A percentile compares a stretch with the other conserved stretches of the same genome.
Evolutionary conservation across 2,329 filamentous ascomycete genomes (phyloP).

Genomic region (Calonectria honghensis): DNA sequence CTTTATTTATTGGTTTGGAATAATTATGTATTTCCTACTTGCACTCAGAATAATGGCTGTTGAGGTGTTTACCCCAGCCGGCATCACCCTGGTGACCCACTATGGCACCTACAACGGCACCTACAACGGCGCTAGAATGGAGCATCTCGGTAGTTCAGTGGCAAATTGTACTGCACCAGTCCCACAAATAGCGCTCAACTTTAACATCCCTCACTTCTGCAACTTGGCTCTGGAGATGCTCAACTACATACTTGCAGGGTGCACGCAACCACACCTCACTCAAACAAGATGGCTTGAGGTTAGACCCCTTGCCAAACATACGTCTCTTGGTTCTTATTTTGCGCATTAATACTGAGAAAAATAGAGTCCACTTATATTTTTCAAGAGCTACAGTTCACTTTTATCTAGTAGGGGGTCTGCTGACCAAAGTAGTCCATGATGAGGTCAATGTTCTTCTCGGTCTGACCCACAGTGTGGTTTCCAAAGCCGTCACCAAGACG

Average conservation of each 20-base stretch:
- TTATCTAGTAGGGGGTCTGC: constrained; percentile 17
- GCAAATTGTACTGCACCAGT: too few species aligned
- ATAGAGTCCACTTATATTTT: background rate
- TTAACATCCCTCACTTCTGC: background rate
- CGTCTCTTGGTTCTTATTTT: background rate
- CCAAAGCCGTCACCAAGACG: constrained; percentile 20
- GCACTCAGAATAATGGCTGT: background rate
- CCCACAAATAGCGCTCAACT: background rate
- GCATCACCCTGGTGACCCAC: too few species aligned
- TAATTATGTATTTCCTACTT: background rate
- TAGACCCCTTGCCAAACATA: background rate
- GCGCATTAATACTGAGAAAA: background rate
- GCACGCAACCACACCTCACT: background rate
- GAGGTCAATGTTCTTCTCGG: background rate
- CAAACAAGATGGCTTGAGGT: background rate
- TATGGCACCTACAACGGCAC: too few species aligned
- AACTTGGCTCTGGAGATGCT: too few species aligned
- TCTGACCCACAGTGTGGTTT: constrained; percentile 6
- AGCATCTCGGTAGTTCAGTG: too few species aligned
- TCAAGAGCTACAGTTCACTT: background rate
- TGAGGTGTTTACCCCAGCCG: background rate
- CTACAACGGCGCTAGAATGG: too few species aligned
- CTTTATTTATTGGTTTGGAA: background rate
- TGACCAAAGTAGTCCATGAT: constrained; percentile 23
- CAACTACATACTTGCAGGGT: background rate